Percentiles rank a stretch among this genome's conserved stretches.
Evolutionary conservation across 1,284 basidiomycete species (phyloP).

Genomic region (Puccinia coronata): DNA sequence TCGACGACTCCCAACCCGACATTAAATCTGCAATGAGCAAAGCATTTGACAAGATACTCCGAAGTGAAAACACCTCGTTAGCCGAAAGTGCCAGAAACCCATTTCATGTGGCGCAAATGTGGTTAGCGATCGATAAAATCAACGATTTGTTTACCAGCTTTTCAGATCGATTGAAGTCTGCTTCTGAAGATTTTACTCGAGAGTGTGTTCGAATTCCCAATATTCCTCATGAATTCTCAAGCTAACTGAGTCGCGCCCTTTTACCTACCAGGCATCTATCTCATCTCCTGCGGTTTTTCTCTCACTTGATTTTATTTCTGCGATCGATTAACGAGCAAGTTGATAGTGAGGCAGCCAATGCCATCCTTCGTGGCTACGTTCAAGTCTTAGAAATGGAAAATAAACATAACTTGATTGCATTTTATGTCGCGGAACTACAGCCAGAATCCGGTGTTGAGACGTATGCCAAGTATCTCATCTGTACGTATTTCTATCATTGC

Average conservation of each 20-base stretch:
- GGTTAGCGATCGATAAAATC: constrained; percentile 77
- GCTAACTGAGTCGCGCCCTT: constrained; percentile 37
- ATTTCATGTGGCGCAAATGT: constrained; percentile 80
- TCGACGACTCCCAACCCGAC: not conserved
- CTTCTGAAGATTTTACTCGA: constrained; percentile 61
- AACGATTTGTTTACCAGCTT: constrained; percentile 72
- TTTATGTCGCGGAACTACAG: constrained; percentile 90
- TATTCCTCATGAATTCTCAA: not conserved
- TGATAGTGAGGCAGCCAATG: constrained; percentile 73
- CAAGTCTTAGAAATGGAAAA: constrained; percentile 76
- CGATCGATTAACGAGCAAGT: constrained; percentile 75
- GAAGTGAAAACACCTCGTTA: constrained; percentile 47
- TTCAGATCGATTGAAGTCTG: constrained; percentile 64
- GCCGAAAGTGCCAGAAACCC: constrained; percentile 71
- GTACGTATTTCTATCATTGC: constrained; percentile 55
- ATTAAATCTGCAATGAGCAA: constrained; percentile 44
- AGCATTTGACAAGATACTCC: constrained; percentile 36
- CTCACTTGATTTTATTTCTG: constrained; percentile 88
- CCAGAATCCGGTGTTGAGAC: constrained; percentile 81
- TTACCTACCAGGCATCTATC: constrained; percentile 50
- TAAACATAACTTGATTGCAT: constrained; percentile 81
- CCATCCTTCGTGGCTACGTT: constrained; percentile 85
- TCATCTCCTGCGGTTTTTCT: constrained; percentile 76
- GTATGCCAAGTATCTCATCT: constrained; percentile 84
- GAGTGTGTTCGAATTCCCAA: constrained; percentile 64